Conservation (phyloP, 2,329 filamentous ascomycete species). For the Pseudogymnoascus verrucosus region DNA sequence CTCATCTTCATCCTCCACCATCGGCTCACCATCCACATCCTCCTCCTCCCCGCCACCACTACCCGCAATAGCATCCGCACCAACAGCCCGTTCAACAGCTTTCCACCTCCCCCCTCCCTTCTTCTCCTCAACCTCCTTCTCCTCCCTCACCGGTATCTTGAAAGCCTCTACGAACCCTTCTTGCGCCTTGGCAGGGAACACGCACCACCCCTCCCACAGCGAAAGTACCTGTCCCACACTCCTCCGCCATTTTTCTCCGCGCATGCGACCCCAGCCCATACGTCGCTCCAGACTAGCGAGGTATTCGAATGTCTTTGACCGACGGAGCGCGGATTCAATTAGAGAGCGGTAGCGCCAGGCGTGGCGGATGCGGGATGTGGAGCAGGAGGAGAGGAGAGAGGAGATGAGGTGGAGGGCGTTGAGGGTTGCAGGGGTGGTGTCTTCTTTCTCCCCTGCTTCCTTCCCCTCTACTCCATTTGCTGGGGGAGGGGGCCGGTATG, state of each 20-base stretch:
- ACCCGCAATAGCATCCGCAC: constrained; percentile 22
- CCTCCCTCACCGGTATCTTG: constrained; percentile 16
- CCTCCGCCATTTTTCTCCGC: constrained; percentile 58
- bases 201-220: constrained; percentile 60
- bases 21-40: constrained; percentile 34
- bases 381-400: constrained; percentile 58
- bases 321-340: constrained; percentile 54
- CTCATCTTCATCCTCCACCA: constrained; percentile 25
- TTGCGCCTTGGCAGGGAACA: constrained; percentile 67
- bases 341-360: constrained; percentile 62
- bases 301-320: constrained; percentile 52
- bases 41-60: constrained; percentile 35
- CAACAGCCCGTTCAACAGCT: constrained; percentile 27
- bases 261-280: constrained; percentile 57
- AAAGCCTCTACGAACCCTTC: constrained; percentile 64
- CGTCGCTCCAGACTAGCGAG: constrained; percentile 56
- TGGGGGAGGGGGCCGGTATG: constrained; percentile 25
- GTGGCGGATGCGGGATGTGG: constrained; percentile 54
- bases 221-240: constrained; percentile 48
- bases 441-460: constrained; percentile 41
- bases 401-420: constrained; percentile 74
- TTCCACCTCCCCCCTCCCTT: constrained; percentile 33
- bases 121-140: constrained; percentile 36
- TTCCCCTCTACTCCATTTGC: constrained; percentile 31
- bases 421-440: constrained; percentile 65